Base-by-base conservation (phyloP, 2,329 filamentous ascomycete genomes). In the Colletotrichum sp. region DNA sequence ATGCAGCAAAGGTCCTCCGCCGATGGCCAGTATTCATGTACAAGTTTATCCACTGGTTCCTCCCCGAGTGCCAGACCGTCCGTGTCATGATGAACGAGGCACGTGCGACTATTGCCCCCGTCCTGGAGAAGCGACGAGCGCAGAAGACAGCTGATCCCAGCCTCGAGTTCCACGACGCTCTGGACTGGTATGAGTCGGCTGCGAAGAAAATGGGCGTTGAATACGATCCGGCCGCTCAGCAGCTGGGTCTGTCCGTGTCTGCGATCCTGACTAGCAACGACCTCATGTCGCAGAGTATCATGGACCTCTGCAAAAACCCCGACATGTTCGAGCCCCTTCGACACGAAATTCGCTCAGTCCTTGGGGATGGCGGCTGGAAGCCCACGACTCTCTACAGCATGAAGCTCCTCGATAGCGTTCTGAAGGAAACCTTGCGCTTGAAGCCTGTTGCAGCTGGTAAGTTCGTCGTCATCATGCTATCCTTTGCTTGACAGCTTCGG, bases 241-340 rank as follows among this genome's bases (percentile, higher is more conserved):
- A 81, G 55, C 68, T 81, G 10, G 71, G 74, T 0, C 75, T 82
- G 4, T 75, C 78, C 12, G 64, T 81, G 4, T 80, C 71, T 3
- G 78, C 81, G 12, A 79, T 81, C 26, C 74, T 80, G 48, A 81
- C 76, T 9, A 81, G 77, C 26, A 77, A 76, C n/a, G 81, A 81
- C 34, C 57, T 79, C n/a, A 68, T 79, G 32, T 68, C 71, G 5
- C 74, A 78, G 21, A 72, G 74, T 7, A 72, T 82, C 71, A 65
- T 79, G 24, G 76, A 80, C 30, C 60, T 82, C 3, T 73, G 73
- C n/a, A 13, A 59, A 6, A 67, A 81, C 48, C 77, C 80, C 1
- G 71, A 80, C 14, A 57, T 79, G 13, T 61, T 81, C 7, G 48
- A 77, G 10, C 74, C 79, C 3, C 75, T 82, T 14, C 64, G 80